A percentile compares a stretch with the other conserved stretches of the same genome.
These are phyloP conservation scores for Echeveria elegans DNA, from an alignment of 164 flowering plant species.

Conservation along the genomic window DNA sequence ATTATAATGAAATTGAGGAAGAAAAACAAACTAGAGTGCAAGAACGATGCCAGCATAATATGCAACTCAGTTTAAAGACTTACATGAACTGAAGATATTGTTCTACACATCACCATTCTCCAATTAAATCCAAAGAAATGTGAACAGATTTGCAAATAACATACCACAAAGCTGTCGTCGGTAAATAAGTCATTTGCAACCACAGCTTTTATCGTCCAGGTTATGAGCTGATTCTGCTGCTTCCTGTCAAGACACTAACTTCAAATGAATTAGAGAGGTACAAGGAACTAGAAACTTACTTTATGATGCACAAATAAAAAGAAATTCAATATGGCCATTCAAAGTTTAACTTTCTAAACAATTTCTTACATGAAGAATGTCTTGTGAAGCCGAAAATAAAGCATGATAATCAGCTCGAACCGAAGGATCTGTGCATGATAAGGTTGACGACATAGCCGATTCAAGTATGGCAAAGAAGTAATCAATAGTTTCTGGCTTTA, in stretches of 20 bases:
- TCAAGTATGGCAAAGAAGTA: slow-evolving; percentile 74
- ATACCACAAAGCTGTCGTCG: slow-evolving; percentile 95
- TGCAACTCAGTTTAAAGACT: neutral
- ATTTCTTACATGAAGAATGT: slow-evolving; percentile 45
- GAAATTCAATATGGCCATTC: neutral
- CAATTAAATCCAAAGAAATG: neutral
- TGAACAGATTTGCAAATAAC: slow-evolving; percentile 5
- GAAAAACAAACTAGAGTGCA: too few relatives aligned
- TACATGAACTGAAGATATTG: neutral
- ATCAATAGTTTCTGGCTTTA: slow-evolving; percentile 56
- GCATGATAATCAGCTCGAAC: slow-evolving; percentile 76
- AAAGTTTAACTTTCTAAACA: neutral
- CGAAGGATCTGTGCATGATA: slow-evolving; percentile 59
- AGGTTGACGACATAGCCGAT: slow-evolving; percentile 69
- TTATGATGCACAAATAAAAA: neutral
- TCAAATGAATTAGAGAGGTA: slow-evolving; percentile 9
- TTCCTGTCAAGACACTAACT: slow-evolving; percentile 52
- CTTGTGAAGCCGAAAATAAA: slow-evolving; percentile 71
- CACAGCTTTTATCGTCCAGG: slow-evolving; percentile 71
- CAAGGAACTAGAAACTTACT: neutral
- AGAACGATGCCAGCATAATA: neutral
- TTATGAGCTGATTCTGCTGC: slow-evolving; percentile 56
- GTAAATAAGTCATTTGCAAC: slow-evolving; percentile 80
- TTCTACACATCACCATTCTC: neutral
- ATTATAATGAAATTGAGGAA: too few relatives aligned